Base-by-base conservation (phyloP, 495 filamentous ascomycete genomes). In the Penicillium mononematosum region DNA sequence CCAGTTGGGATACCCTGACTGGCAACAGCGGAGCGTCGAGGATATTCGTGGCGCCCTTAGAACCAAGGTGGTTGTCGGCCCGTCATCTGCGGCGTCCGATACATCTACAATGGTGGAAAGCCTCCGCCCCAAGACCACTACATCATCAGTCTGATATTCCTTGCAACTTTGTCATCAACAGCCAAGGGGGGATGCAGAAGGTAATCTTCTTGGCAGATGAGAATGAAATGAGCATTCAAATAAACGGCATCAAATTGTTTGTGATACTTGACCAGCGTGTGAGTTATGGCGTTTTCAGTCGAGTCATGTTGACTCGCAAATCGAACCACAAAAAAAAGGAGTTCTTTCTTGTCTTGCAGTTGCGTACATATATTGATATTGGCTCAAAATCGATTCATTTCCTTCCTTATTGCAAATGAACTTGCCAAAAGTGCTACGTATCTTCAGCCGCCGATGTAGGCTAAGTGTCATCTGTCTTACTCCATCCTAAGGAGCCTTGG, bases 11-110 rank as follows among this genome's bases (percentile, higher is more conserved):
- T 88, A 80, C 58, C 69, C 72, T 7, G 74, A 73, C 4, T 94
- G 90, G 89, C 78, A 76, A 65, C 66, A 72, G 20, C 83, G 82
- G 50, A 81, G 76, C 50, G 77, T 85, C 54, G 74, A 73, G 2
- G 83, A 87, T 52, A 88, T 89, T 55, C 72, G 84, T 11, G 70
- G 70, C 14, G 81, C 81, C 2, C 65, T 88, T 52, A 69, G 58
- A 31, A 57, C 76, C 0, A 86, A 81, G 63, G 72, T 74, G 11
- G 60, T 75, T 55, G 65, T 67, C 4, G 70, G 58, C n/a, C 53
- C 59, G 4, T 47, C 50, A 2, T 44, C 62, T 9, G 31, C 65
- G 8, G 52, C 24, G 8, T 73, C 71, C 1, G 66, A 73, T 59
- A 46, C 51, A 0, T 70, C 68, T 47, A 71, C 71, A 2, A 24